Evolutionary conservation across 441 rosid species (phyloP), one percentile per base, ranked within the genome.

Genomic region (Syzygium malaccense): DNA sequence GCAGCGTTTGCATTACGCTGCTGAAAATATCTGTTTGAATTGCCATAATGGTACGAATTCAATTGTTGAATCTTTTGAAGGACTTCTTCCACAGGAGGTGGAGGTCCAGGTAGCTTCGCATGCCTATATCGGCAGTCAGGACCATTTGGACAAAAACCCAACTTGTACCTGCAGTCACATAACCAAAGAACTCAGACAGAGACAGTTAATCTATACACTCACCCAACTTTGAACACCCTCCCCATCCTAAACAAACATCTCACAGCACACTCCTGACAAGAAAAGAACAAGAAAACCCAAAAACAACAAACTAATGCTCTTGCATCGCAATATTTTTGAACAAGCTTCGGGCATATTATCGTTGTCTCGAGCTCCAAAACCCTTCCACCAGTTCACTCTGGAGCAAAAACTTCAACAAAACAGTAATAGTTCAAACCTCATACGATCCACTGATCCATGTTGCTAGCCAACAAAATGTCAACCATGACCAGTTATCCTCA

Each of bases 71-170:
- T 96, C 95, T 96, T 98, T 89, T 95, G 99, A 91, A 97, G 96
- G 89, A 95, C 97, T 96, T 97, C 99, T 92, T 95, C 99, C 68
- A 96, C 99, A 3, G 99, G 88, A 86, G 99, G 99, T 87, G 98
- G 99, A 88, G 99, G 98, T 90, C 98, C 99, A 88, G 99, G 95
- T 88, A 94, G 89, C 94, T 98, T 97, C 11, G 96, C 98, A 88
- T 98, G 99, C 94, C 99, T 94, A 85, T 97, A 97, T 30, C 98
- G 94, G 88, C 99, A 98, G 86, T 97, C 99, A 64, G 98, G 96
- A 92, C 99, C 99, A 93, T 97, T 97, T 64, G 99, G 99, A 91
- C 99, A 97, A 91, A 98, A 98, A 26, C 99, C 99, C 62, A 97
- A 91, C 95, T 98, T 97, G 93, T 95, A 98, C 99, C 99, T 98